Percentiles rank a stretch among this genome's conserved stretches.
phyloP scores from a whole-genome alignment of 73 alveolate species.

The Stentor coeruleus region DNA sequence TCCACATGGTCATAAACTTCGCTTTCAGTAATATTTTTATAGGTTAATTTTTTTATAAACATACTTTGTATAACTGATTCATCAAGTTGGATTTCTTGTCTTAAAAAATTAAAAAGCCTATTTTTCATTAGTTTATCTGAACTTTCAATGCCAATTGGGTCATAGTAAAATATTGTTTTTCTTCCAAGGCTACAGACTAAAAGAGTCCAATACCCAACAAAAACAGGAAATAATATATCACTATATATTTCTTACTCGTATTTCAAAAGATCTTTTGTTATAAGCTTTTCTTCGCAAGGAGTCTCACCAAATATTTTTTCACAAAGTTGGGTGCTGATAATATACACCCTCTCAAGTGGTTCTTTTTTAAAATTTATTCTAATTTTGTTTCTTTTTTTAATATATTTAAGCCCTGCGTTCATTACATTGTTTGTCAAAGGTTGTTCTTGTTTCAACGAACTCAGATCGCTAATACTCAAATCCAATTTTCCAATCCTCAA shows the following conservation, averaged over 20 bases:
- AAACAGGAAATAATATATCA: not conserved
- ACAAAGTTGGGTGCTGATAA: no score
- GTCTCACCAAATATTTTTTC: no score
- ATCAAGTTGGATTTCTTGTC: not conserved
- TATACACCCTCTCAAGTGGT: not conserved
- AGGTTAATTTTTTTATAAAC: no score
- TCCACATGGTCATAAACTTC: constrained; percentile 9
- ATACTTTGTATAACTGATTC: no score
- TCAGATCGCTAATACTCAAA: not conserved
- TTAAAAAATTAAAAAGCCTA: not conserved
- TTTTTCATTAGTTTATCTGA: not conserved
- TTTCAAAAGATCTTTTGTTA: not conserved
- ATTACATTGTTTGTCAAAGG: not conserved
- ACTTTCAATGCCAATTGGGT: not conserved
- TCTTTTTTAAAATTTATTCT: not conserved
- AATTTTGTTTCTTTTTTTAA: not conserved
- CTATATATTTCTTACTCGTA: not conserved
- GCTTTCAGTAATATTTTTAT: not conserved
- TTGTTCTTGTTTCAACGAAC: not conserved
- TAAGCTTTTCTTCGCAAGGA: no score
- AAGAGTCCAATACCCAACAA: not conserved
- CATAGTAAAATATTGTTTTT: not conserved
- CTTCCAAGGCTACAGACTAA: not conserved
- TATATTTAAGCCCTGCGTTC: not conserved
- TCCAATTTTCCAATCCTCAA: not conserved